phyloP scores from a whole-genome alignment of 2,329 filamentous ascomycete genomes.

The Bipolaris bicolor region DNA sequence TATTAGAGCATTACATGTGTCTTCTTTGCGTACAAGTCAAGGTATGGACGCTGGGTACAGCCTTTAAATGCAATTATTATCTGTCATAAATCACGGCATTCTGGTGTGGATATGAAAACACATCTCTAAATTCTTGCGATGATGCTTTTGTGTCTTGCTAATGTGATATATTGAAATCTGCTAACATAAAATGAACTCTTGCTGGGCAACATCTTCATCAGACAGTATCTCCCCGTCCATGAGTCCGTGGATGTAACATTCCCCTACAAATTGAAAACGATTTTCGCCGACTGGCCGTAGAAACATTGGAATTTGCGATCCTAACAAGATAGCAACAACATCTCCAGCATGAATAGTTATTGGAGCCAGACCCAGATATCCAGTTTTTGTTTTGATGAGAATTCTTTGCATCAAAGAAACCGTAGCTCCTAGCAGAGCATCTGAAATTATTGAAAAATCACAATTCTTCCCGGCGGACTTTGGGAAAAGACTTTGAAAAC shows the following conservation, averaged over 20 bases:
- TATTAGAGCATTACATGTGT: too few species aligned
- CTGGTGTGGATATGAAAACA: too few species aligned
- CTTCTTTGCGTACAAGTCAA: too few species aligned
- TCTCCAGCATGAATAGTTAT: background rate
- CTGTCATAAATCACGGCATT: too few species aligned
- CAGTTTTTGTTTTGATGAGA: background rate
- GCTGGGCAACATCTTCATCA: background rate
- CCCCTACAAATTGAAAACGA: background rate
- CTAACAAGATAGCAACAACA: background rate
- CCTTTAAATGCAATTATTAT: too few species aligned
- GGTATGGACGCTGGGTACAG: too few species aligned
- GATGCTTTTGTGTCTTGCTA: background rate
- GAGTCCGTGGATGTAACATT: background rate
- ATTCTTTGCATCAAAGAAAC: background rate
- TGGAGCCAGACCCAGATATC: background rate
- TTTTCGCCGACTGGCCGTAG: background rate
- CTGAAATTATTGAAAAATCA: background rate
- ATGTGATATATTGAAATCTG: background rate
- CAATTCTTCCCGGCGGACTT: too few species aligned
- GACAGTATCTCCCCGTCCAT: background rate
- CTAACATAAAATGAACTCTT: background rate
- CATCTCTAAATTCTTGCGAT: background rate
- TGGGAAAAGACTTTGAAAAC: background rate
- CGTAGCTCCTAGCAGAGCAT: background rate
- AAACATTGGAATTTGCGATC: background rate